Percentiles rank a stretch among this genome's conserved stretches.
Conservation (phyloP, 2,329 filamentous ascomycete species). For the Rosellinia necatrix region DNA sequence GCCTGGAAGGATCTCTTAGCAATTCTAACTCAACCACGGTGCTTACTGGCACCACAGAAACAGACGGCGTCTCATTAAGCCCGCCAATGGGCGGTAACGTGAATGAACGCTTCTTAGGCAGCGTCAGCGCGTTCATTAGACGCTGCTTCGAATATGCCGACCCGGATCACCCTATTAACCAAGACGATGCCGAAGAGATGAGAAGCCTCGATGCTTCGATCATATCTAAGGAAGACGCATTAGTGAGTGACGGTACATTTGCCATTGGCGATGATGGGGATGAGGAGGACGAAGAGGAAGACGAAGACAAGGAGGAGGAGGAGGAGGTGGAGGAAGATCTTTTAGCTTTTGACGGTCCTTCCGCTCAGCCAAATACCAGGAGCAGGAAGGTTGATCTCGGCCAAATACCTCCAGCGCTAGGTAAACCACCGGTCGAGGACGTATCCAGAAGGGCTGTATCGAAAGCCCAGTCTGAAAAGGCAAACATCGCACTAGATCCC, state of each 20-base stretch:
- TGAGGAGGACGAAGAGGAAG: slow-evolving; percentile 46
- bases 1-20: slow-evolving; percentile 75
- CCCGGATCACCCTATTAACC: slow-evolving; percentile 75
- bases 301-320: slow-evolving; percentile 64
- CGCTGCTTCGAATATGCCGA: slow-evolving; percentile 98
- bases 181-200: slow-evolving; percentile 42
- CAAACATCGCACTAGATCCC: slow-evolving; percentile 90
- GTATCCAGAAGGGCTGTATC: slow-evolving; percentile 50
- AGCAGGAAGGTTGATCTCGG: slow-evolving; percentile 50
- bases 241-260: slow-evolving; percentile 60
- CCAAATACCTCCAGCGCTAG: slow-evolving; percentile 41
- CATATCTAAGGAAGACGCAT: slow-evolving; percentile 30
- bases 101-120: slow-evolving; percentile 88
- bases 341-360: slow-evolving; percentile 59
- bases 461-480: slow-evolving; percentile 73
- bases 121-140: slow-evolving; percentile 93
- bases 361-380: slow-evolving; percentile 46
- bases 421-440: slow-evolving; percentile 34
- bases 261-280: slow-evolving; percentile 71
- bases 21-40: slow-evolving; percentile 65
- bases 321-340: slow-evolving; percentile 56
- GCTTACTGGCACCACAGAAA: slow-evolving; percentile 50
- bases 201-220: slow-evolving; percentile 37
- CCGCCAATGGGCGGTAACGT: slow-evolving; percentile 60
- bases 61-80: slow-evolving; percentile 43